Evolutionary conservation across 1,284 basidiomycete species (phyloP), one percentile per base, ranked within the genome.

Genomic region (Trametes pubescens): DNA sequence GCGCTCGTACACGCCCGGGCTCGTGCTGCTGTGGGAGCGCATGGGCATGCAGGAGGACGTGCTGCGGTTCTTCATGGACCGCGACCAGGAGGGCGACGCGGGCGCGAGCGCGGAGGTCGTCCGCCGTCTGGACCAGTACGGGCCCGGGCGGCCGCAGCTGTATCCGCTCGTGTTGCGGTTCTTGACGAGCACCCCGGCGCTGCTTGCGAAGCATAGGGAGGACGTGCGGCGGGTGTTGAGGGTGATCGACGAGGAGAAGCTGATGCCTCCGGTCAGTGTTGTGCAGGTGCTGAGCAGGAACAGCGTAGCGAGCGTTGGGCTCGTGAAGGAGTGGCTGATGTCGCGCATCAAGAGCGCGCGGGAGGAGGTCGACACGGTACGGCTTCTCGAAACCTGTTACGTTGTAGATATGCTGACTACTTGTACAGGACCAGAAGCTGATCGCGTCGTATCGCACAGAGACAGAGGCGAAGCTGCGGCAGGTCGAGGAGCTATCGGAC

Each of bases 31-130:
- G 14, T 57, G 56, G 92, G 97, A 99, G 78, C 88, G 87, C 59
- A 83, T 96, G 81, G 95, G 92, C 2, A 96, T 99, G 96, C 94
- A 95, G 76, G 98, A 99, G 72, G 96, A 98, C 68, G 89, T 99
- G 43, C 73, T 99, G 32, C 86, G 95, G 22, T 96, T 94, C 80
- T 96, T 92, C 89, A 97, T 97, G 85, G 91, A 90, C 59, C 82
- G 82, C 65, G 82, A 88, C 70, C 82, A 80, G 34, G 80, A 80
- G 14, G 81, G 79, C 6, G 71, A 76, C 4, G 72, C 80, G 0
- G 78, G 72, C 24, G 86, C 88, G 2, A 91, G 90, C 4, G 75
- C 74, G 1, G 85, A 93, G 72, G 93, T 98, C 10, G 80, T 98
- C 22, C 78, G 82, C 3, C 86, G 91, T 43, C 82, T 99, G 0